Evolutionary conservation across 2,329 filamentous ascomycete genomes (phyloP).

Genomic region (Colletotrichum karsti): DNA sequence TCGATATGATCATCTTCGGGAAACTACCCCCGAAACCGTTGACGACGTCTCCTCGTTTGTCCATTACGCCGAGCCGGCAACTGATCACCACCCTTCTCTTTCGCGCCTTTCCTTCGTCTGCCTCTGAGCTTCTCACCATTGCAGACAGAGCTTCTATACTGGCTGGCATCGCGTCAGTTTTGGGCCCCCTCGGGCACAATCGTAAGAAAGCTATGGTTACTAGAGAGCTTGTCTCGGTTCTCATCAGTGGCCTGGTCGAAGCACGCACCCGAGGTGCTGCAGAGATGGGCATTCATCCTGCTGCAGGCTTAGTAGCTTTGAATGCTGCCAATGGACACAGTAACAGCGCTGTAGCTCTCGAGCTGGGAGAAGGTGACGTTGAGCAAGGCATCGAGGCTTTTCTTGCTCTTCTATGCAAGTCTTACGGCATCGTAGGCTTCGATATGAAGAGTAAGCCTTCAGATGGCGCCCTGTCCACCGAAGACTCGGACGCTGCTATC

Average conservation of each 20-base stretch:
- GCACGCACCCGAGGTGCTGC: conserved; percentile 92
- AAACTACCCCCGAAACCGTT: conserved; percentile 59
- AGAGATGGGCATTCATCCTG: conserved; percentile 95
- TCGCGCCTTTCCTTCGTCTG: conserved; percentile 74
- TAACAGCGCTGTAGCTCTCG: conserved; percentile 63
- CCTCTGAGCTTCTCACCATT: conserved; percentile 73
- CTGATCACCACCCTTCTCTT: conserved; percentile 73
- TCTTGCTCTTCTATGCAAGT: conserved; percentile 67
- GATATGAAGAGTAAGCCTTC: conserved; percentile 43
- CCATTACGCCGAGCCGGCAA: conserved; percentile 64
- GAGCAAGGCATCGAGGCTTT: conserved; percentile 73
- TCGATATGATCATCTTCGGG: conserved; percentile 74
- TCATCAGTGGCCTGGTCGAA: conserved; percentile 87
- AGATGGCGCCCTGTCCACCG: conserved; percentile 31
- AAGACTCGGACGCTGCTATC: conserved; percentile 61
- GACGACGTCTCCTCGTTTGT: conserved; percentile 63
- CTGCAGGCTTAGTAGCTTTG: conserved; percentile 82
- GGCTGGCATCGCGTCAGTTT: conserved; percentile 86
- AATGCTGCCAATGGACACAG: conserved; percentile 61
- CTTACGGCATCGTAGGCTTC: conserved; percentile 70
- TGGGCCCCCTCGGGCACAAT: conserved; percentile 80
- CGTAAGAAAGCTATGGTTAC: conserved; percentile 93
- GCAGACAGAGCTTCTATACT: conserved; percentile 82
- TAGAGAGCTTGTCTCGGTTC: conserved; percentile 82
- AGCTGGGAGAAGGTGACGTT: conserved; percentile 71